Conservation (phyloP, 805 yeast genomes). For the Starmera caribaea region DNA sequence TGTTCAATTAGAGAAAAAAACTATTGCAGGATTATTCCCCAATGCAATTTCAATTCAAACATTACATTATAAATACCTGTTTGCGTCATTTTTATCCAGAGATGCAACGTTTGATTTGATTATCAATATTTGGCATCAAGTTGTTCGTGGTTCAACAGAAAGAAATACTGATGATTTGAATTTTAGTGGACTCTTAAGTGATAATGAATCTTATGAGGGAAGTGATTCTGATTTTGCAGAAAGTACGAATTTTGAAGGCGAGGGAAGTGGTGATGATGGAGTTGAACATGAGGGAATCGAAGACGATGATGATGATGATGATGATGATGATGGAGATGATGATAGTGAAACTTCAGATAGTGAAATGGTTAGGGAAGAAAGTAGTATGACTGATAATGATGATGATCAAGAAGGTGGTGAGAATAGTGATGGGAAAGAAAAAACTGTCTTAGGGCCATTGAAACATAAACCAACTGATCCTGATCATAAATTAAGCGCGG, state of each 20-base stretch:
- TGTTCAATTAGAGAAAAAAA: slow-evolving; percentile 63
- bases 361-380: slow-evolving; percentile 2
- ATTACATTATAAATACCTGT: slow-evolving; percentile 50
- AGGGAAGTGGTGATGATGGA: slow-evolving; percentile 14
- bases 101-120: slow-evolving; percentile 47
- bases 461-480: slow-evolving; percentile 39
- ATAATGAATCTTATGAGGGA: slow-evolving; percentile 2
- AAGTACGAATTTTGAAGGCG: slow-evolving; percentile 19
- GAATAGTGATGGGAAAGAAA: slow-evolving; percentile 3
- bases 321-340: slow-evolving; percentile 1
- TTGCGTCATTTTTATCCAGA: slow-evolving; percentile 79
- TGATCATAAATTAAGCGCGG: slow-evolving; percentile 32
- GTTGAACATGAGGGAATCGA: slow-evolving; percentile 11
- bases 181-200: slow-evolving; percentile 4
- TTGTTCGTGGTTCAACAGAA: slow-evolving; percentile 18
- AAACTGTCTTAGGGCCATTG: slow-evolving; percentile 25
- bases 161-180: slow-evolving; percentile 1
- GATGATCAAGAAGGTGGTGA: slow-evolving; percentile 2
- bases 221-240: slow-evolving; percentile 19
- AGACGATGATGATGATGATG: slow-evolving; percentile 19
- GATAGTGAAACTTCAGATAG: slow-evolving; percentile 3
- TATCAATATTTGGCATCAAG: slow-evolving; percentile 51
- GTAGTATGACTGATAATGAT: neutral
- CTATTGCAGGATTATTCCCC: slow-evolving; percentile 84
- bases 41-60: slow-evolving; percentile 52